Conservation (phyloP, 2,329 filamentous ascomycete genomes). For the Cytospora piceae region DNA sequence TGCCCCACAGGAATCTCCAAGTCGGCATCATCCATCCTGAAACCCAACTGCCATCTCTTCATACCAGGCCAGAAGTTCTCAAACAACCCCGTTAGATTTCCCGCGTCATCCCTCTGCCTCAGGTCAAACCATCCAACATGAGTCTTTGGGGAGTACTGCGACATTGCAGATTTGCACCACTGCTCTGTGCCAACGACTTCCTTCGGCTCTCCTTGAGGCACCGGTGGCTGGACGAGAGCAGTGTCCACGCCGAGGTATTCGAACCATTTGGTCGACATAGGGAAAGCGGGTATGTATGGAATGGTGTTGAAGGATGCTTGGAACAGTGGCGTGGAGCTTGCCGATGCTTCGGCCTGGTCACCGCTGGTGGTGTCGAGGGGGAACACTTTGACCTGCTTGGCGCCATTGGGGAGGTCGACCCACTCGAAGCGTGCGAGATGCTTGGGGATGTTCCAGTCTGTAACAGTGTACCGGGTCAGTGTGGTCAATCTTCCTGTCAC, state of each 20-base stretch:
- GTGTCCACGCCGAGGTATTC: conserved; percentile 48
- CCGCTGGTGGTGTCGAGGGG: conserved; percentile 44
- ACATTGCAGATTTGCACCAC: conserved; percentile 48
- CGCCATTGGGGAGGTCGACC: conserved; percentile 41
- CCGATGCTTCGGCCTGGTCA: conserved; percentile 39
- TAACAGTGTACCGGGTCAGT: background rate
- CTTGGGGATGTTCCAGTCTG: conserved; percentile 62
- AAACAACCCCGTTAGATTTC: conserved; percentile 27
- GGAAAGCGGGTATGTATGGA: conserved; percentile 48
- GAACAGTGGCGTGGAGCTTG: conserved; percentile 48
- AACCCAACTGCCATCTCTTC: conserved; percentile 38
- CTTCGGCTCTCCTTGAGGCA: conserved; percentile 46
- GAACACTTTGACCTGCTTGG: conserved; percentile 48
- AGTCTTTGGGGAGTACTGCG: conserved; percentile 37
- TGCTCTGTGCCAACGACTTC: conserved; percentile 51
- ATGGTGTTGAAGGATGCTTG: conserved; percentile 49
- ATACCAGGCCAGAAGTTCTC: conserved; percentile 41
- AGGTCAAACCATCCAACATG: conserved; percentile 54
- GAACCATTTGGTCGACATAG: conserved; percentile 45
- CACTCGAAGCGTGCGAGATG: conserved; percentile 57
- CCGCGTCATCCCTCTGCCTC: conserved; percentile 41
- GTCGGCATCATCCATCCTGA: conserved; percentile 36
- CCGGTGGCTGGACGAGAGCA: conserved; percentile 52
- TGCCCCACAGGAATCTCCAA: conserved; percentile 35
- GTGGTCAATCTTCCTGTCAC: background rate